Conservation (phyloP, 371 early-diverging fungal species). For the Mortierella polycephala region DNA sequence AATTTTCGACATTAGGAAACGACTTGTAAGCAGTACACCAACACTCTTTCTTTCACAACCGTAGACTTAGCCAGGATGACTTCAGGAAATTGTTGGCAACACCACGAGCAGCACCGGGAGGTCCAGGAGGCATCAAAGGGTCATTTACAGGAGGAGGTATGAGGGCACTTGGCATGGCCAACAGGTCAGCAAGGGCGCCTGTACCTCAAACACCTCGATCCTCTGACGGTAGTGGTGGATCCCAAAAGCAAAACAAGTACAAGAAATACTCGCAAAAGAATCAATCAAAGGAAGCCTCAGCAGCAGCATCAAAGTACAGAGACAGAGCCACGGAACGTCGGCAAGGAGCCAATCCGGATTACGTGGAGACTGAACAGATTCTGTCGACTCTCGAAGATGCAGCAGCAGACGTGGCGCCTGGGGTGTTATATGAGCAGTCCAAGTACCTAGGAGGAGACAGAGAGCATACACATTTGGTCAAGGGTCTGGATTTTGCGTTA, state of each 20-base stretch:
- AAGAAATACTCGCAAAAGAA: conserved; percentile 25
- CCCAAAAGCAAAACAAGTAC: conserved; percentile 23
- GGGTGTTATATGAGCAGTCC: conserved; percentile 77
- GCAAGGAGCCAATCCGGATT: conserved; percentile 66
- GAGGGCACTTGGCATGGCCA: conserved; percentile 50
- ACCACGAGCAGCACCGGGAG: conserved; percentile 64
- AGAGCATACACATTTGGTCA: conserved; percentile 90
- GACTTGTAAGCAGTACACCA: neutral
- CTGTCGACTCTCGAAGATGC: conserved; percentile 53
- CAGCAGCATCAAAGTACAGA: conserved; percentile 66
- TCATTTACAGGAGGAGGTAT: conserved; percentile 43
- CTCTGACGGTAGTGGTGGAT: conserved; percentile 50
- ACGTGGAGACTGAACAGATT: conserved; percentile 64
- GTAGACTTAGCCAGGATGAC: conserved; percentile 80
- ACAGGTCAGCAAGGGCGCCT: conserved; percentile 56
- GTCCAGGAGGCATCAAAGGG: conserved; percentile 36
- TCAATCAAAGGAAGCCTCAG: conserved; percentile 24
- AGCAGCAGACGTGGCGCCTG: conserved; percentile 57
- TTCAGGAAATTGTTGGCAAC: conserved; percentile 83
- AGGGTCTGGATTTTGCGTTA: conserved; percentile 89
- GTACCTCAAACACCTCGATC: conserved; percentile 58
- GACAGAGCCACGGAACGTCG: conserved; percentile 93
- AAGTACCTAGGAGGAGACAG: conserved; percentile 91
- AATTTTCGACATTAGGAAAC: neutral
- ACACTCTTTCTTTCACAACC: neutral